These are phyloP conservation scores for Biscogniauxia marginata DNA, from an alignment of 2,329 filamentous ascomycete species.

Conservation along the genomic window DNA sequence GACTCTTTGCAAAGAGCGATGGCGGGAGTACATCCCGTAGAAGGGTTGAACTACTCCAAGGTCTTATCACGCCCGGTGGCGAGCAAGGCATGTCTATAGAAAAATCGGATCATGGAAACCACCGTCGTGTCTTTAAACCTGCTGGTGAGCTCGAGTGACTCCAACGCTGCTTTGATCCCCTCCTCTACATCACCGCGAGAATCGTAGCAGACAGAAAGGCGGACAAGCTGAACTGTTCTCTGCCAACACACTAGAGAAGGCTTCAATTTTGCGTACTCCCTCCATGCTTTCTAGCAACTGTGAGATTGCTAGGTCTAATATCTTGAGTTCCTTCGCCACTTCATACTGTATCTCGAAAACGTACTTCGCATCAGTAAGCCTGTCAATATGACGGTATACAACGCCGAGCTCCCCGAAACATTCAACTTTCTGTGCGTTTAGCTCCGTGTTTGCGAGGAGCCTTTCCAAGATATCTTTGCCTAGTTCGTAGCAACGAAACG, in stretches of 20 bases:
- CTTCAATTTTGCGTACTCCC: conserved; percentile 12
- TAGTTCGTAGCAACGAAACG: conserved; percentile 29
- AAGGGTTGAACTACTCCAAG: conserved; percentile 29
- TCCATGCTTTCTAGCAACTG: conserved; percentile 27
- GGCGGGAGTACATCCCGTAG: conserved; percentile 30
- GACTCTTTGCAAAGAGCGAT: conserved; percentile 40
- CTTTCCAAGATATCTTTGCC: conserved; percentile 25
- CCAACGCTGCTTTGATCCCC: conserved; percentile 3
- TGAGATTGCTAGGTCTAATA: conserved; percentile 27
- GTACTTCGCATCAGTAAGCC: conserved; percentile 28
- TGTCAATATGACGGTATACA: conserved; percentile 32
- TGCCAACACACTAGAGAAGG: neutral
- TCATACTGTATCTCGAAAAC: conserved; percentile 31
- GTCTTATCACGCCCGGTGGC: conserved; percentile 26
- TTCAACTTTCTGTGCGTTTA: conserved; percentile 19
- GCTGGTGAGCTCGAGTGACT: conserved; percentile 5
- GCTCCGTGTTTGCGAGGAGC: conserved; percentile 17
- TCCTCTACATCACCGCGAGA: conserved; percentile 11
- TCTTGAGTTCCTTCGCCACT: conserved; percentile 24
- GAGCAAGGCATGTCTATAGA: conserved; percentile 32
- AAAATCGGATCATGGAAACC: conserved; percentile 32
- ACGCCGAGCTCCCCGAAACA: conserved; percentile 33
- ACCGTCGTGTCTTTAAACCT: conserved; percentile 26
- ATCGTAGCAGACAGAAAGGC: conserved; percentile 36
- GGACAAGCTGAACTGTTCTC: conserved; percentile 30